Base-by-base conservation (phyloP, 2,329 filamentous ascomycete species). In the Pseudonectria buxi region DNA sequence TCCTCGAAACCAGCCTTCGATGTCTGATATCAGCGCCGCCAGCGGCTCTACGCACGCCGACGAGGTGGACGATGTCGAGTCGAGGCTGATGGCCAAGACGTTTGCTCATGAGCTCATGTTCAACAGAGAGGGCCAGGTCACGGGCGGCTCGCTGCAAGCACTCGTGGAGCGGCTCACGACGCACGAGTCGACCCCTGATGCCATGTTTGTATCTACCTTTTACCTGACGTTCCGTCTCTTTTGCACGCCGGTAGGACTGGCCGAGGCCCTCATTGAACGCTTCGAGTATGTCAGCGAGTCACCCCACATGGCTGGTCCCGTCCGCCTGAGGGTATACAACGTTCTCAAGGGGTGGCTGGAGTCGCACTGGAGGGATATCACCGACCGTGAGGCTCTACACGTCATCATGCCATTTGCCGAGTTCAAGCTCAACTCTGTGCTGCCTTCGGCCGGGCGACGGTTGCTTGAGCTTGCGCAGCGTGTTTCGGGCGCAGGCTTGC, bases 281-380 rank as follows among this genome's bases (percentile, higher is more conserved):
- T 98, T 94, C 58, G 86, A 95, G 40, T 95, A 95, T 50, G 83
- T 95, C 26, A 83, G 78, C 10, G 83, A 92, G 40, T 84, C 81
- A 31, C 76, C 80, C 14, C 74, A 80, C 39, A 63, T 89, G 44
- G 81, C 88, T 14, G 76, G 72, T 3, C 86, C 90, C 0, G 90
- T 96, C 14, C 81, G 89, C 33, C 68, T 98, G 31, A 79, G 92
- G 33, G 87, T 96, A 2, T 96, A 94, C 68, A 96, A 98, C 57
- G 82, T 88, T 37, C 87, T 98, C 71, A 98, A 98, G 62, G 85
- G 86, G 28, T 98, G 92, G 92, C 69, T 98, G 14, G 92, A 96
- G 64, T 92, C 85, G 6, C 88, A 98, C 61, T 98, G 92, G 90
- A 79, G 84, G 31, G 78, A 86, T 44, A 78, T 87, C 40, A 79